Conservation (phyloP, 768 basidiomycete species). For the Leccinum imitatum region DNA sequence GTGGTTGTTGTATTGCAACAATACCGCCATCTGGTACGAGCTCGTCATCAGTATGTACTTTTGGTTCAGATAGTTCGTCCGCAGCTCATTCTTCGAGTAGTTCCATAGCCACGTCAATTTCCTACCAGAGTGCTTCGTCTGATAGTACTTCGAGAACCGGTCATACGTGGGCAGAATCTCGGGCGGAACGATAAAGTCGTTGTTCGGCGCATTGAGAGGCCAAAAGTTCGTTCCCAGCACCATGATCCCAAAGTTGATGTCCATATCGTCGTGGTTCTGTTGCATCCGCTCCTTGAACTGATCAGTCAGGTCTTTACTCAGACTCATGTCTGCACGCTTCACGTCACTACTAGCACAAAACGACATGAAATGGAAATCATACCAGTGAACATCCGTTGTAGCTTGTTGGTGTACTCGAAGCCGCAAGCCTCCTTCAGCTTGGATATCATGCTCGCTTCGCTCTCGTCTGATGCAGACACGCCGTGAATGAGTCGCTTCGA, state of each 20-base stretch:
- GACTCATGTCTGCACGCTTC: constrained; percentile 75
- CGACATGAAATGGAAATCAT: constrained; percentile 9
- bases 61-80: constrained; percentile 89
- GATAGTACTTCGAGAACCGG: constrained; percentile 91
- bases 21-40: constrained; percentile 92
- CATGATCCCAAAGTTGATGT: constrained; percentile 90
- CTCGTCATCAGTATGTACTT: constrained; percentile 97
- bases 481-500: constrained; percentile 90
- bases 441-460: constrained; percentile 96
- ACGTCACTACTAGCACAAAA: constrained; percentile 4
- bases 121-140: constrained; percentile 89
- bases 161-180: constrained; percentile 89
- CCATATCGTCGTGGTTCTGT: constrained; percentile 80
- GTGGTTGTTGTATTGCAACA: constrained; percentile 89
- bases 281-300: constrained; percentile 94
- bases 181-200: constrained; percentile 85
- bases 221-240: constrained; percentile 96
- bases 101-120: constrained; percentile 99
- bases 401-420: constrained; percentile 94
- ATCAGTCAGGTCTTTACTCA: constrained; percentile 94
- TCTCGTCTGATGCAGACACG: constrained; percentile 92
- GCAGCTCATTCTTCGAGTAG: constrained; percentile 93
- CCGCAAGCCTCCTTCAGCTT: constrained; percentile 97
- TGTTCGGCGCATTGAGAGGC: constrained; percentile 81
- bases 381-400: constrained; percentile 98